Evolutionary conservation across 164 flowering plant genomes (phyloP).

Genomic region (Nelumbo lutea): DNA sequence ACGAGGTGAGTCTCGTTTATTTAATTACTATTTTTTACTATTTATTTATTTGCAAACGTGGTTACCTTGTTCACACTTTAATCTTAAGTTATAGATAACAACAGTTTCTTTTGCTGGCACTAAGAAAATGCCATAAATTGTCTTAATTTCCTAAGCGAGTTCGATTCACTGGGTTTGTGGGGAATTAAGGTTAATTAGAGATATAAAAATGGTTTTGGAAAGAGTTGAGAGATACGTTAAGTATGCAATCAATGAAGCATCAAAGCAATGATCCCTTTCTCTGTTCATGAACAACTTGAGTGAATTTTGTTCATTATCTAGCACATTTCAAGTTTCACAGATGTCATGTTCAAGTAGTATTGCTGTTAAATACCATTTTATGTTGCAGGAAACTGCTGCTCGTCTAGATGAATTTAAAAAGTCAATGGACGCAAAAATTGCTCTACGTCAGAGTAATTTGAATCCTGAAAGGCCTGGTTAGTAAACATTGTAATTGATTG

Average conservation of each 20-base stretch:
- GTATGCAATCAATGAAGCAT: too few species aligned
- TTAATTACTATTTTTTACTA: background rate
- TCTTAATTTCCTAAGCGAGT: background rate
- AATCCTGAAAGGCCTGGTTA: constrained; percentile 92
- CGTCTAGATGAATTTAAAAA: constrained; percentile 82
- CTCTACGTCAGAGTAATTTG: constrained; percentile 72
- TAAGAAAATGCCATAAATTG: too few species aligned
- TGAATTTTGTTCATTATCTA: too few species aligned
- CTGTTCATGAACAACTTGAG: too few species aligned
- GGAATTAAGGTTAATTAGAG: background rate
- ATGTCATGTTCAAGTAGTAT: background rate
- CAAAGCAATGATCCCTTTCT: too few species aligned
- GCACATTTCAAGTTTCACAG: background rate
- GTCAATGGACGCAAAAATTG: constrained; percentile 74
- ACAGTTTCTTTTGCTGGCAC: too few species aligned
- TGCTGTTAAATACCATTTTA: background rate
- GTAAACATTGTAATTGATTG: constrained; percentile 7
- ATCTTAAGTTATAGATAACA: too few species aligned
- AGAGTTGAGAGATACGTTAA: too few species aligned
- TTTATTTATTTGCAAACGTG: background rate
- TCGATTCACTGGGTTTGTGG: background rate
- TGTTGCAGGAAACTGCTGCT: constrained; percentile 66
- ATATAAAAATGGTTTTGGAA: too few species aligned
- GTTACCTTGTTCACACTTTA: too few species aligned
- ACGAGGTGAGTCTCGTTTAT: constrained; percentile 43